phyloP scores from a whole-genome alignment of 169 alveolate species.

The Eimeria maxima region DNA sequence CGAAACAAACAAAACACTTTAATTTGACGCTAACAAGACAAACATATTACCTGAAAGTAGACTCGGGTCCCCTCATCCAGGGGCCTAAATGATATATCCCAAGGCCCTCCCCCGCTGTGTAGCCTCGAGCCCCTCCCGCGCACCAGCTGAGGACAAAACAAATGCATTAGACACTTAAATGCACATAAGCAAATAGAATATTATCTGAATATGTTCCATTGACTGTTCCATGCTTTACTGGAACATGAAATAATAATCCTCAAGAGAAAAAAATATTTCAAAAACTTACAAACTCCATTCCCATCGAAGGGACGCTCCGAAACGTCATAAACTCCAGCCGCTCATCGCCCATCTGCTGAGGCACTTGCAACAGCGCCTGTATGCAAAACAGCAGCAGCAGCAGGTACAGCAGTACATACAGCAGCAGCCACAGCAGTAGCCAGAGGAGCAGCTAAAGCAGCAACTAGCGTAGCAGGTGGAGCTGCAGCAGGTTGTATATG shows the following conservation, averaged over 20 bases:
- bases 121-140: conserved; percentile 87
- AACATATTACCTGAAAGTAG: conserved; percentile 83
- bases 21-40: too few relatives aligned
- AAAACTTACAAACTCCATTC: conserved; percentile 86
- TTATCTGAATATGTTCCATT: too few relatives aligned
- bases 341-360: conserved; percentile 82
- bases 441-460: not conserved
- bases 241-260: too few relatives aligned
- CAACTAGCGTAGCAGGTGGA: not conserved
- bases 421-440: not conserved
- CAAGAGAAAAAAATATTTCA: conserved; percentile 58
- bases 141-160: conserved; percentile 66
- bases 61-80: conserved; percentile 76
- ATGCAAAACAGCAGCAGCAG: not conserved
- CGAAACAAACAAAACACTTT: too few relatives aligned
- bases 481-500: not conserved
- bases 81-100: conserved; percentile 89
- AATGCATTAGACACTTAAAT: not conserved
- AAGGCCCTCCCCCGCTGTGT: conserved; percentile 92
- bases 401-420: not conserved
- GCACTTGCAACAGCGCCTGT: conserved; percentile 60
- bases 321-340: conserved; percentile 60
- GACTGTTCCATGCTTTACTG: too few relatives aligned
- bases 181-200: conserved; percentile 87
- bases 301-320: conserved; percentile 72